Evolutionary conservation across 1,284 basidiomycete species (phyloP).

Genomic region (Volvariella surrecta): DNA sequence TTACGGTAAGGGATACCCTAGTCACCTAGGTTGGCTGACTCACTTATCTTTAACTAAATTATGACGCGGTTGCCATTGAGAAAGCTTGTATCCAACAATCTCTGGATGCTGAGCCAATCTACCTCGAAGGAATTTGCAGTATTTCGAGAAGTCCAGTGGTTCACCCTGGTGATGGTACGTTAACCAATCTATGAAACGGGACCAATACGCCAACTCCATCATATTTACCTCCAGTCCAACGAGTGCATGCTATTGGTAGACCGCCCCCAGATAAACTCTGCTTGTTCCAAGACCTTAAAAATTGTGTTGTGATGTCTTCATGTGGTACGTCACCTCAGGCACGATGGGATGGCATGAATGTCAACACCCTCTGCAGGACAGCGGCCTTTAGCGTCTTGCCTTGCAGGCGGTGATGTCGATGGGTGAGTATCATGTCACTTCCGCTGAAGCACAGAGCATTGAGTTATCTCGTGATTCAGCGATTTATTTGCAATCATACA

Average conservation of each 20-base stretch:
- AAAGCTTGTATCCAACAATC: constrained; percentile 28
- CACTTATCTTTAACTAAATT: background rate
- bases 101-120: constrained; percentile 22
- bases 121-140: constrained; percentile 26
- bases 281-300: constrained; percentile 54
- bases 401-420: constrained; percentile 70
- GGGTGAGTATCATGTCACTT: constrained; percentile 33
- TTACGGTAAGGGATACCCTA: constrained; percentile 29
- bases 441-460: background rate
- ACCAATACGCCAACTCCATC: background rate
- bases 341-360: background rate
- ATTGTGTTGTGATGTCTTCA: constrained; percentile 69
- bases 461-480: constrained; percentile 20
- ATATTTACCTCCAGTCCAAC: constrained; percentile 36
- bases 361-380: constrained; percentile 28
- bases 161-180: constrained; percentile 49
- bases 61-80: too few species aligned
- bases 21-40: background rate
- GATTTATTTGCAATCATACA: constrained; percentile 47
- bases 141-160: constrained; percentile 26
- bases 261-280: constrained; percentile 51
- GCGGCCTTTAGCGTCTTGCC: constrained; percentile 56
- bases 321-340: constrained; percentile 31
- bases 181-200: background rate
- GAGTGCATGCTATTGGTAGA: constrained; percentile 62